Base-by-base conservation (phyloP, 371 early-diverging fungal genomes). In the Mucor saturninus region DNA sequence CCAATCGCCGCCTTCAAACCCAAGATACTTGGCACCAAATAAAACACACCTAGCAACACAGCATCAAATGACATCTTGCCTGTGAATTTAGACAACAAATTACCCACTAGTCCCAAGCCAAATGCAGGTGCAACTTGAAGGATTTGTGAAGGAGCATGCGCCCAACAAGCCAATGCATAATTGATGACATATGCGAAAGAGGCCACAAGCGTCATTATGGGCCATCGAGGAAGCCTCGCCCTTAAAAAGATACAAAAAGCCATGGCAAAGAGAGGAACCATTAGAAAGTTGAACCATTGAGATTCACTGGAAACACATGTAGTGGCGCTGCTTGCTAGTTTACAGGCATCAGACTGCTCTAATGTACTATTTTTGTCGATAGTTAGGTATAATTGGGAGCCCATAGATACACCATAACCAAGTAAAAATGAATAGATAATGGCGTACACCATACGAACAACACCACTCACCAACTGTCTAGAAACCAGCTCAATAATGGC, bases 381-480 rank as follows among this genome's bases (percentile, higher is more conserved):
- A 0, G 68, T 61, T 10, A 65, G 71, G 66, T 65, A 84, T 28
- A 72, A 68, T 62, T 80, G 69, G 30, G 85, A 75, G 1, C 95
- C 95, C 69, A 93, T 86, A 1, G 86, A 76, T 49, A 93, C 79
- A 32, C 94, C 95, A 61, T 91, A 94, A 3, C 92, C 89, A 7
- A 92, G 80, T 40, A 92, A 65, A 57, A 94, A 87, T 1, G 93
- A 89, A 15, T 88, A 88, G 13, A 95, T 74, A 10, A 96, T 74
- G 2, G 93, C 87, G 67, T 91, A 89, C 28, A 92, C 90, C 63
- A 93, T 79, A 1, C 93, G 86, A 1, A 93, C 87, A 0, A 93
- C 91, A 11, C 95, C 95, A 5, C 91, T 89, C 13, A 93, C 88
- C 55, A 94, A 72, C 67, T 94, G 94, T 13, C 94, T 81, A 3